phyloP scores from a whole-genome alignment of 441 rosid species.

The Oxalis stricta region DNA sequence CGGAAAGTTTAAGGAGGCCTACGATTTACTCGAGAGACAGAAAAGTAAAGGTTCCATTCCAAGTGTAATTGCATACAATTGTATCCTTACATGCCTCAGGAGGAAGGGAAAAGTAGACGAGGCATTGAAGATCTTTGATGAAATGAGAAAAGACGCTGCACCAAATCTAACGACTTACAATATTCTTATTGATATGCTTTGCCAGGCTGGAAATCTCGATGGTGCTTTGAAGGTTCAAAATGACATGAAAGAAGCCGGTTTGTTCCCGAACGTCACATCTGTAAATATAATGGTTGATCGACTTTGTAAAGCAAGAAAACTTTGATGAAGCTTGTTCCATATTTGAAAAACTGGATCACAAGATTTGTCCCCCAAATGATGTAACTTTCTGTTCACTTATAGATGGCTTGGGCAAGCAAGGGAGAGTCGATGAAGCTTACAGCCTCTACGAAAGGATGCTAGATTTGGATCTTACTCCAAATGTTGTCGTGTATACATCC shows the following conservation, averaged over 20 bases:
- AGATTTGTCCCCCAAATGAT: conserved; percentile 58
- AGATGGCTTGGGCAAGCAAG: conserved; percentile 79
- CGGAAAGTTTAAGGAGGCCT: conserved; percentile 78
- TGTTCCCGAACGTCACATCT: conserved; percentile 75
- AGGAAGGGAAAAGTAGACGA: conserved; percentile 49
- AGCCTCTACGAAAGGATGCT: conserved; percentile 75
- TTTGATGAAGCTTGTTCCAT: conserved; percentile 70
- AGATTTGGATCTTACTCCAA: conserved; percentile 46
- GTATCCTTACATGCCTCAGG: conserved; percentile 84
- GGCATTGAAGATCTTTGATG: conserved; percentile 60
- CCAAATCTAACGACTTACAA: conserved; percentile 74
- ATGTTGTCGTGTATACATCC: conserved; percentile 62
- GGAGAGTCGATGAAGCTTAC: conserved; percentile 81
- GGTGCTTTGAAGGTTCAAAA: conserved; percentile 53
- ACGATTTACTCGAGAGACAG: conserved; percentile 65
- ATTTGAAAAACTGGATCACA: conserved; percentile 63
- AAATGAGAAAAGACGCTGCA: conserved; percentile 71
- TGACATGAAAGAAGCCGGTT: conserved; percentile 74
- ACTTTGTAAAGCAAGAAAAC: conserved; percentile 74
- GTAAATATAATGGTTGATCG: conserved; percentile 87
- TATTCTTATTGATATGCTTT: conserved; percentile 66
- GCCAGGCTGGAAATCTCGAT: conserved; percentile 61
- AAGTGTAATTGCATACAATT: conserved; percentile 70
- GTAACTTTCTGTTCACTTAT: conserved; percentile 82
- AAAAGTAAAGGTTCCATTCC: conserved; percentile 87